Percentiles rank a stretch among this genome's conserved stretches.
Evolutionary conservation across 495 filamentous ascomycete genomes (phyloP).

Genomic region (Hypoxylon rickii): DNA sequence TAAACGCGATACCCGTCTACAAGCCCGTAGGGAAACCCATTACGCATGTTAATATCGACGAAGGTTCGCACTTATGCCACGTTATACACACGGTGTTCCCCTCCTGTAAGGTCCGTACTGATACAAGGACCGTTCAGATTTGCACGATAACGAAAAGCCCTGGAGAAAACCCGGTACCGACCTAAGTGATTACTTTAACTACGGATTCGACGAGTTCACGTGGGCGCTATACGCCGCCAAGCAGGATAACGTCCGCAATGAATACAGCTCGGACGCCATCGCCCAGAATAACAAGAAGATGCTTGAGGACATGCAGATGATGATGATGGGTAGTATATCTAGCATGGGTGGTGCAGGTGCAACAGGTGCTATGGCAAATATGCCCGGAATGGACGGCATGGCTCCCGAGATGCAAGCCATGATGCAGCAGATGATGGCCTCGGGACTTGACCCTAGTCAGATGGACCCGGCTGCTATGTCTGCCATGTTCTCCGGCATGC

Average conservation of each 20-base stretch:
- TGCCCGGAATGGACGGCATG: constrained; percentile 73
- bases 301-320: constrained; percentile 85
- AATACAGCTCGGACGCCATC: constrained; percentile 60
- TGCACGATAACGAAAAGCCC: constrained; percentile 84
- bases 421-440: constrained; percentile 79
- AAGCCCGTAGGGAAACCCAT: constrained; percentile 75
- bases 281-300: constrained; percentile 79
- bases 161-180: constrained; percentile 97
- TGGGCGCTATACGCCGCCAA: constrained; percentile 95
- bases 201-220: constrained; percentile 98
- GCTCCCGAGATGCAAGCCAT: constrained; percentile 80
- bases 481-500: constrained; percentile 57
- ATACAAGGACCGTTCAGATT: constrained; percentile 53
- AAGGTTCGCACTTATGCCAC: constrained; percentile 52
- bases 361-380: constrained; percentile 62
- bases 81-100: neutral
- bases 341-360: constrained; percentile 50
- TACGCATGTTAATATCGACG: constrained; percentile 80
- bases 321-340: constrained; percentile 80
- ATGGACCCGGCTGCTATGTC: constrained; percentile 66
- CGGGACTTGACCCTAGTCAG: constrained; percentile 78
- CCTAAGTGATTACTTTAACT: constrained; percentile 97
- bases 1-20: constrained; percentile 80
- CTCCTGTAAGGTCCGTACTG: constrained; percentile 11
- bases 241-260: constrained; percentile 75